Evolutionary conservation across 83 land plant species (phyloP).

Genomic region (Larix sibirica): DNA sequence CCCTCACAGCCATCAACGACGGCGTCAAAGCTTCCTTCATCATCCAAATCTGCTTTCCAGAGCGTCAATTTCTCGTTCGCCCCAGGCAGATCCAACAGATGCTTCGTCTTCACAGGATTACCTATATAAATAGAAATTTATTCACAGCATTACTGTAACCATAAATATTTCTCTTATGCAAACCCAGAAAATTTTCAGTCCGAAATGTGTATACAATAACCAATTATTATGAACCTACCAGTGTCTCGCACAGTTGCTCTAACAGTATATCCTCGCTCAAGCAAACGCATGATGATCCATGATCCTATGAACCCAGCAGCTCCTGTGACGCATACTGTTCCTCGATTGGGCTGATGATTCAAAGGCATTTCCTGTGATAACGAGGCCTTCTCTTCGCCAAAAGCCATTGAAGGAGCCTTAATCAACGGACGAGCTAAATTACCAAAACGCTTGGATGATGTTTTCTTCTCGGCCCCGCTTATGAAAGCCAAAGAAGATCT

Average conservation of each 20-base stretch:
- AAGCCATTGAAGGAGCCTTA: no score
- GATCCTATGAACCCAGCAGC: slow-evolving; percentile 26
- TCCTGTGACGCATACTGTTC: slow-evolving; percentile 20
- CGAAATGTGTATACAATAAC: no score
- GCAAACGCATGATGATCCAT: slow-evolving; percentile 19
- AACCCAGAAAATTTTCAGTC: no score
- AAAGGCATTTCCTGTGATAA: no score
- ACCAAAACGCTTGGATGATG: no score
- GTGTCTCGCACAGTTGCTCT: slow-evolving; percentile 24
- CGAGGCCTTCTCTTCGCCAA: no score
- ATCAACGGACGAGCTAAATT: no score
- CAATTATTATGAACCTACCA: background rate
- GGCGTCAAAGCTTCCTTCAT: slow-evolving; percentile 35
- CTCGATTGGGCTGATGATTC: no score
- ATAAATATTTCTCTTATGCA: no score
- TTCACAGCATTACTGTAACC: no score
- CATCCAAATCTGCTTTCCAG: slow-evolving; percentile 35
- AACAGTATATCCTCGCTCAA: slow-evolving; percentile 18
- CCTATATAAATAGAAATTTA: slow-evolving; percentile 2
- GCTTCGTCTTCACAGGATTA: slow-evolving; percentile 27
- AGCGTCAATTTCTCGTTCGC: slow-evolving; percentile 22
- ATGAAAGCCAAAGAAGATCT: no score
- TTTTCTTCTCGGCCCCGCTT: no score
- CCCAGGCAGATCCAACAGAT: slow-evolving; percentile 22
- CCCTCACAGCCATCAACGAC: slow-evolving; percentile 29